Evolutionary conservation across 148 eudicot genomes (phyloP).

Genomic region (Rhododendron ovatum): DNA sequence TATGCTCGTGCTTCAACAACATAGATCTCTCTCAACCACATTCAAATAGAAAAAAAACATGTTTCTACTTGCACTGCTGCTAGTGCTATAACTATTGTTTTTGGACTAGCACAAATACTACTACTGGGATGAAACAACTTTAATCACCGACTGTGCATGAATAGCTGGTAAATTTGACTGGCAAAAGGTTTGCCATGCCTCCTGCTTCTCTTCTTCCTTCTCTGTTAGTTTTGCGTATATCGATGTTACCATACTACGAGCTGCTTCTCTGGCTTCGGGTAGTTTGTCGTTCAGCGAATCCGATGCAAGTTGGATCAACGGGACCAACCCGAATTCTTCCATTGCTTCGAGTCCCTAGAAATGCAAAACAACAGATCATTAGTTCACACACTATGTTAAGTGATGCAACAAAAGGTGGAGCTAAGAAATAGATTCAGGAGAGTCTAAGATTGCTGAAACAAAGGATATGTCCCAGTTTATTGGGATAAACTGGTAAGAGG

Average conservation of each 20-base stretch:
- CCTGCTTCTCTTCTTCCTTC: conserved; percentile 52
- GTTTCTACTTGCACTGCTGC: not conserved
- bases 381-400: not conserved
- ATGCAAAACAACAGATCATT: not conserved
- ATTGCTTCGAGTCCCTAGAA: conserved; percentile 49
- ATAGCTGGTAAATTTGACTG: conserved; percentile 70
- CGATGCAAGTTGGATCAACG: conserved; percentile 55
- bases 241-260: conserved; percentile 53
- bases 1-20: not conserved
- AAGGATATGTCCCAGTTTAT: not conserved
- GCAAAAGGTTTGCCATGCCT: conserved; percentile 87
- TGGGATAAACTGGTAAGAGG: not conserved
- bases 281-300: conserved; percentile 77
- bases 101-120: not conserved
- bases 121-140: conserved; percentile 30
- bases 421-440: not conserved
- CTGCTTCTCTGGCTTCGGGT: conserved; percentile 98
- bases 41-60: not conserved
- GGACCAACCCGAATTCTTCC: conserved; percentile 63
- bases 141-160: conserved; percentile 64
- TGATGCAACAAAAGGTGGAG: not conserved
- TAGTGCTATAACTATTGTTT: not conserved
- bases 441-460: not conserved
- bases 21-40: not conserved
- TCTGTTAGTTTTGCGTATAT: conserved; percentile 39